phyloP scores from a whole-genome alignment of 2,329 filamentous ascomycete species.

The Beauveria rudraprayagi region DNA sequence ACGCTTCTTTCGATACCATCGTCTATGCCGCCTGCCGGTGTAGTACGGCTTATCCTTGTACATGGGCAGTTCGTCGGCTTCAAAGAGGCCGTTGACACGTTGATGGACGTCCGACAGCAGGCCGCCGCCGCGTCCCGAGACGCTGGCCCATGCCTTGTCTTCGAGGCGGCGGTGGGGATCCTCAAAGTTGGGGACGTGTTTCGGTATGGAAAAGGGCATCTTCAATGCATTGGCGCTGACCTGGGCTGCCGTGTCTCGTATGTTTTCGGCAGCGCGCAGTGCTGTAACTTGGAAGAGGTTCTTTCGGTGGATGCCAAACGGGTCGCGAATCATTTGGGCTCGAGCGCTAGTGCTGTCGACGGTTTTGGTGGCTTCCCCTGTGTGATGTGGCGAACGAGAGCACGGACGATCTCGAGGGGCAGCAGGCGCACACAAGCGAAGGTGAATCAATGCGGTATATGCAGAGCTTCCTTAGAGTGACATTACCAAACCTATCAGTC shows the following conservation, averaged over 20 bases:
- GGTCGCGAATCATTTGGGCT: constrained; percentile 32
- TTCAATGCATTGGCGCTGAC: constrained; percentile 41
- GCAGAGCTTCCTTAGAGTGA: too few relatives aligned
- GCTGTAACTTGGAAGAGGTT: constrained; percentile 42
- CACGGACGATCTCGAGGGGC: neutral
- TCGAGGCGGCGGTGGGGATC: constrained; percentile 57
- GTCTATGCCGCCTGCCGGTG: constrained; percentile 48
- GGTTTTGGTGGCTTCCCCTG: neutral
- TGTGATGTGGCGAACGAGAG: neutral
- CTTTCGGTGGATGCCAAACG: constrained; percentile 35
- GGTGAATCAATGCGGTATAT: too few relatives aligned
- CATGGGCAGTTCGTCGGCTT: constrained; percentile 62
- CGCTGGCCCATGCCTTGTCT: constrained; percentile 56
- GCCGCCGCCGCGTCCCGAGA: constrained; percentile 25
- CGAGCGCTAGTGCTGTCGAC: constrained; percentile 12
- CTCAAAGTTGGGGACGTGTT: constrained; percentile 61
- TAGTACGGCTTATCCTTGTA: constrained; percentile 98
- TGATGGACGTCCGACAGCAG: constrained; percentile 49
- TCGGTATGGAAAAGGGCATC: constrained; percentile 61
- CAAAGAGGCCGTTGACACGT: constrained; percentile 58
- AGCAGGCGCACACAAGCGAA: too few relatives aligned
- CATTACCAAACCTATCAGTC: neutral
- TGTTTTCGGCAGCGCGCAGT: constrained; percentile 34
- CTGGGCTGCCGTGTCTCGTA: constrained; percentile 41
- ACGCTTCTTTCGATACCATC: constrained; percentile 56